Percentiles rank a stretch among this genome's conserved stretches.
Evolutionary conservation across 352 stramenopile genomes (phyloP).

Genomic region (Pythium periplocum): DNA sequence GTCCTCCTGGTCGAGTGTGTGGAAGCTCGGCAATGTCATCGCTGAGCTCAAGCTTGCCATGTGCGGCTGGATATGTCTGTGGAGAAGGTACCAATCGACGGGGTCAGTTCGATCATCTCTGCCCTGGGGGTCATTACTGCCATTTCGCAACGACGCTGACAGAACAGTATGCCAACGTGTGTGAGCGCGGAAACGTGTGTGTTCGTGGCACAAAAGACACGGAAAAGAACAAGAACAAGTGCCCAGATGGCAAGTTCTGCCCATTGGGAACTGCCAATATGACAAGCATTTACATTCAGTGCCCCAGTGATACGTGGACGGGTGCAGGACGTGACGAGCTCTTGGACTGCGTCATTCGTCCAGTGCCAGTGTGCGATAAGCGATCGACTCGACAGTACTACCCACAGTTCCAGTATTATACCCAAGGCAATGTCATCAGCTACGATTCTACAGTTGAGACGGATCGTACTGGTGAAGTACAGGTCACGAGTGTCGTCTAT

Average conservation of each 20-base stretch:
- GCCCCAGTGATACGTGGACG: slow-evolving; percentile 89
- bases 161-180: slow-evolving; percentile 86
- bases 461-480: slow-evolving; percentile 75
- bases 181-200: slow-evolving; percentile 87
- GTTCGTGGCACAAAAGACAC: slow-evolving; percentile 83
- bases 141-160: slow-evolving; percentile 71
- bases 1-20: slow-evolving; percentile 91
- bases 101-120: slow-evolving; percentile 91
- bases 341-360: slow-evolving; percentile 82
- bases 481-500: slow-evolving; percentile 88
- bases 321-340: slow-evolving; percentile 73
- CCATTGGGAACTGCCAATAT: slow-evolving; percentile 82
- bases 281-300: slow-evolving; percentile 83
- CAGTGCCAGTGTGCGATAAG: slow-evolving; percentile 95
- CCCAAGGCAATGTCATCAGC: slow-evolving; percentile 37
- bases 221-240: slow-evolving; percentile 90
- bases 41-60: slow-evolving; percentile 79
- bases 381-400: slow-evolving; percentile 72
- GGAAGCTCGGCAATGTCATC: slow-evolving; percentile 86
- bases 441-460: slow-evolving; percentile 79
- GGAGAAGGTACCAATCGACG: slow-evolving; percentile 89
- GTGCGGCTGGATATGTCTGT: slow-evolving; percentile 92
- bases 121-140: slow-evolving; percentile 90
- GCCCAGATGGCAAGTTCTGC: slow-evolving; percentile 91
- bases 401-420: slow-evolving; percentile 62